Base-by-base conservation (phyloP, 192 early-diverging fungal species). In the Podila epigama region DNA sequence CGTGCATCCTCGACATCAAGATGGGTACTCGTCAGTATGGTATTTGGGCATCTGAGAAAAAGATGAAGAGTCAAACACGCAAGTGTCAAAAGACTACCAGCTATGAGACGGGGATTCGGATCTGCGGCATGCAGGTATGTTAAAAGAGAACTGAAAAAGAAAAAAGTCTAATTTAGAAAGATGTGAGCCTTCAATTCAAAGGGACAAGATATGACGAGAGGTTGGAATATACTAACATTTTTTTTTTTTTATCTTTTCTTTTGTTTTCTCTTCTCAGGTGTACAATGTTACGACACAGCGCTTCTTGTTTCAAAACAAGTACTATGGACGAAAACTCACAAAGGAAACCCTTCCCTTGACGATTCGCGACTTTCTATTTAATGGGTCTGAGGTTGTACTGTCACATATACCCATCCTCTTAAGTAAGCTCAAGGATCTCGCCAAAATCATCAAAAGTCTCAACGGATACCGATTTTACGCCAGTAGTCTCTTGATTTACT, bases 71-170 rank as follows among this genome's bases (percentile, higher is more conserved):
- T 40, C 97, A 99, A 80, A 96, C 92, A 40, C 79, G 87, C 42
- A 99, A 99, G 79, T 98, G 97, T 68, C 94, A 94, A 61, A 83
- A 86, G 41, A 94, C 95, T 10, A 99, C 98, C 9, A 96, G 94
- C 79, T 92, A 92, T 70, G 84, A 88, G 44, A 86, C 98, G 28
- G 98, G 98, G 7, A 94, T 97, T 56, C 87, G 97, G 1, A 94
- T 99, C 56, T 98, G 98, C 75, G 97, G 98, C 10, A 94, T 99
- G 94, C 98, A 98, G 87, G 94, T 92, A n/a, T n/a, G n/a, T n/a
- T n/a, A n/a, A n/a, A n/a, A n/a, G n/a, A n/a, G n/a, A n/a, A n/a
- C n/a, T n/a, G n/a, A n/a, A n/a, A n/a, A n/a, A n/a, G n/a, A n/a
- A n/a, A n/a, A n/a, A n/a, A n/a, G n/a, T n/a, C n/a, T n/a, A n/a